Conservation (phyloP, 805 yeast species). For the Teunomyces stri region DNA sequence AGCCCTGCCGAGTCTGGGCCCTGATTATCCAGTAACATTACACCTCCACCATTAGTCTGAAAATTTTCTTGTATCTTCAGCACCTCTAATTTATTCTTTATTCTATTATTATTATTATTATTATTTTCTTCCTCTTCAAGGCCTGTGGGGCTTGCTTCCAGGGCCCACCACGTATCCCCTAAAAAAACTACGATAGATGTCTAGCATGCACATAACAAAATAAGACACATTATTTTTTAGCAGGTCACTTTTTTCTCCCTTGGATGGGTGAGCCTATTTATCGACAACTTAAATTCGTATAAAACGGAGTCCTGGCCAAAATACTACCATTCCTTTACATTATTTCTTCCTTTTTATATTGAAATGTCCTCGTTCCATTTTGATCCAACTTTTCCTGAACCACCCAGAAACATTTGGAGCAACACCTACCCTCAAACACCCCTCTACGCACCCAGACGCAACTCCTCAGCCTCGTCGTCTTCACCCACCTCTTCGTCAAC, state of each 20-base stretch:
- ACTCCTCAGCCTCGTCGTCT: neutral
- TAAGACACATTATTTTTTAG: conserved; percentile 3
- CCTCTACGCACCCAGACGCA: neutral
- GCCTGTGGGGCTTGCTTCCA: neutral
- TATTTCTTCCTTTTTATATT: neutral
- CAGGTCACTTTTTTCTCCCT: conserved; percentile 3
- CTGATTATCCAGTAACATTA: neutral
- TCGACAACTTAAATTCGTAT: neutral
- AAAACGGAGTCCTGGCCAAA: conserved; percentile 1
- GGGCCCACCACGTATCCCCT: neutral
- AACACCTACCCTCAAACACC: neutral
- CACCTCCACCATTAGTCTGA: neutral
- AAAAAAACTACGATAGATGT: neutral
- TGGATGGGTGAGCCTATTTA: neutral
- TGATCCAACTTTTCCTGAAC: neutral
- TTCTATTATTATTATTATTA: neutral
- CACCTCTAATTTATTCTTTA: neutral
- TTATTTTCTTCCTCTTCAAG: neutral
- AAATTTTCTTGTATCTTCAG: neutral
- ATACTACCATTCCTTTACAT: neutral
- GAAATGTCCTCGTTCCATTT: neutral
- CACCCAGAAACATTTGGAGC: conserved; percentile 1
- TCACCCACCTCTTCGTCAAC: neutral
- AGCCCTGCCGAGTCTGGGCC: neutral
- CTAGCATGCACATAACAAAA: conserved; percentile 1